phyloP scores from a whole-genome alignment of 495 filamentous ascomycete species.

The Aspergillus cristatus region DNA sequence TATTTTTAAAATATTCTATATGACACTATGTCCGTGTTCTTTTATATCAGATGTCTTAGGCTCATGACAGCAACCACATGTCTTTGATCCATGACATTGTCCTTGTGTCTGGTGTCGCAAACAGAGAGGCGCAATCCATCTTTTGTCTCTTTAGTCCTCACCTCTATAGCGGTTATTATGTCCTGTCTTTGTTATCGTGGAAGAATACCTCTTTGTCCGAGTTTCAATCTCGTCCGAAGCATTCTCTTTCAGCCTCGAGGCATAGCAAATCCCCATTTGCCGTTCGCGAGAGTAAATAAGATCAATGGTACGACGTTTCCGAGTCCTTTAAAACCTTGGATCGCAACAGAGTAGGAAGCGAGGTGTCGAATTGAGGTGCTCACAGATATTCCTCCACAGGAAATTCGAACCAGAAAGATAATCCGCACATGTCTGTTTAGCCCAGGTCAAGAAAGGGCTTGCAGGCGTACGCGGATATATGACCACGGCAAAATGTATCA shows the following conservation, averaged over 20 bases:
- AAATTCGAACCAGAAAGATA: conserved; percentile 14
- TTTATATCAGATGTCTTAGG: conserved; percentile 16
- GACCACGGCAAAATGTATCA: conserved; percentile 8
- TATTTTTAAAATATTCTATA: not conserved
- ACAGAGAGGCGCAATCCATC: conserved; percentile 1
- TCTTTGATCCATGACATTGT: conserved; percentile 12
- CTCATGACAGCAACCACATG: conserved; percentile 23
- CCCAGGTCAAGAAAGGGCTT: conserved; percentile 3
- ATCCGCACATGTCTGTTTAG: conserved; percentile 7
- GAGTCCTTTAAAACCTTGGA: not conserved
- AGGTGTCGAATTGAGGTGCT: conserved; percentile 9
- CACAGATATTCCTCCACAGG: conserved; percentile 8
- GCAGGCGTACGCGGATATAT: conserved; percentile 3
- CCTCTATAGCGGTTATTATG: conserved; percentile 3
- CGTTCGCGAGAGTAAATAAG: not conserved
- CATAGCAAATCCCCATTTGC: not conserved
- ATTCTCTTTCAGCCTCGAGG: not conserved
- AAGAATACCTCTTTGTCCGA: conserved; percentile 7
- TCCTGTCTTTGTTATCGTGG: conserved; percentile 1
- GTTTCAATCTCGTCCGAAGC: not conserved
- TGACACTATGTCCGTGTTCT: not conserved
- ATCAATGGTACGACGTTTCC: too few species aligned
- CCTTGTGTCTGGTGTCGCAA: conserved; percentile 3
- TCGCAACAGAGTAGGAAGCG: not conserved
- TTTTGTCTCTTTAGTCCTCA: conserved; percentile 3